These are phyloP conservation scores for Globisporangium okanoganense DNA, from an alignment of 352 stramenopile genomes.

Conservation along the genomic window DNA sequence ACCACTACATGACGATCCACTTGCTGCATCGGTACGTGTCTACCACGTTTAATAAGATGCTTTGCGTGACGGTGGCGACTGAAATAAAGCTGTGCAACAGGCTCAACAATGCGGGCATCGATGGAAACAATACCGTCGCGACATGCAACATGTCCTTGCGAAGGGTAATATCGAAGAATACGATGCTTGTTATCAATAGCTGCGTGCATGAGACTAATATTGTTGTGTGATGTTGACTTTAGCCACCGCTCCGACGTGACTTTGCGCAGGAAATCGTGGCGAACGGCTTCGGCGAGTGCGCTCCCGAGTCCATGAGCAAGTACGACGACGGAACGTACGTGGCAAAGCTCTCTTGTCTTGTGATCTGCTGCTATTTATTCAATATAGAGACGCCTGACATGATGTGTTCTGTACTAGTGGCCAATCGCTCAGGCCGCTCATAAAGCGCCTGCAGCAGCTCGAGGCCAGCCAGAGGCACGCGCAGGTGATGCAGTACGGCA, in stretches of 20 bases:
- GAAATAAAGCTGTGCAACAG: background rate
- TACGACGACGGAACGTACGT: slow-evolving; percentile 65
- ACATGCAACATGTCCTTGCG: slow-evolving; percentile 47
- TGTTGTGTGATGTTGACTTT: slow-evolving; percentile 1
- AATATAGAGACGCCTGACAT: background rate
- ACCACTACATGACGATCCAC: slow-evolving; percentile 58
- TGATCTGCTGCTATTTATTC: background rate
- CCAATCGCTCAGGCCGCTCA: slow-evolving; percentile 20
- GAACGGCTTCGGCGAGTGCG: slow-evolving; percentile 52
- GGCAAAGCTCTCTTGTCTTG: background rate
- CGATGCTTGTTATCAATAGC: background rate
- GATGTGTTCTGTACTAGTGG: background rate
- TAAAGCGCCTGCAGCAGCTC: slow-evolving; percentile 43
- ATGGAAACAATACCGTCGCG: slow-evolving; percentile 30
- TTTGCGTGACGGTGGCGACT: no score
- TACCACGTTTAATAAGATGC: no score
- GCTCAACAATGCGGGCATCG: slow-evolving; percentile 13
- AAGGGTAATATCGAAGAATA: slow-evolving; percentile 25
- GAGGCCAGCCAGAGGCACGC: slow-evolving; percentile 55
- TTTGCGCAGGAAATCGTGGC: slow-evolving; percentile 62
- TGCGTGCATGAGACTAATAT: no score
- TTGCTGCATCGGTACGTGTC: slow-evolving; percentile 51
- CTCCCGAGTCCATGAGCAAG: slow-evolving; percentile 53
- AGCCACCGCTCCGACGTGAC: slow-evolving; percentile 50
- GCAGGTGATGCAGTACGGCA: slow-evolving; percentile 76